Evolutionary conservation across 2,329 filamentous ascomycete genomes (phyloP), one percentile per base, ranked within the genome.

Genomic region (Ophiostoma sp.): DNA sequence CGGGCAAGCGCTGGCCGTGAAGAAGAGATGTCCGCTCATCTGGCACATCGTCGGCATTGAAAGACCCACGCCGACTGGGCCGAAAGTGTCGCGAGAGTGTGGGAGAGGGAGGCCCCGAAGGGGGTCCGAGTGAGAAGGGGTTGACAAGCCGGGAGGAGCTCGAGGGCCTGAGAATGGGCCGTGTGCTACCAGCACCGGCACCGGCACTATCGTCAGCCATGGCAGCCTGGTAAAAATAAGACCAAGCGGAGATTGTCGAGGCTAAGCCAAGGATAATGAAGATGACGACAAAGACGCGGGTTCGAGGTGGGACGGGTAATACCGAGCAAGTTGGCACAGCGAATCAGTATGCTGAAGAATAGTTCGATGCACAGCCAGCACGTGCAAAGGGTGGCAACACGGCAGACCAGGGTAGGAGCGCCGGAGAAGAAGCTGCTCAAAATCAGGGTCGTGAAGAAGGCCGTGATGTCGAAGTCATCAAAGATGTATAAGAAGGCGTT

Each of bases 1-100:
- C 63, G 11, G 74, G 70, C 14, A 74, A 70, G 11, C 74, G 68
- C 18, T 70, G 71, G 18, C 70, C 67, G 47, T 70, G 70, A 16
- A 77, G 71, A 7, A 77, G 73, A 14, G 74, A 68, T 12, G 76
- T 73, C 18, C 75, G 73, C 72, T 77, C 76, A 71, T 77, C 76
- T 5, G 74, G 72, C 18, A 52, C 72, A 71, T 9, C 68, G 49
- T 65, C 73, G 67, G 67, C 73, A 72, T 71, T 70, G 67, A 55
- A 52, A 64, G 72, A 67, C 52, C 68, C 71, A 38, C 67, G 74
- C 12, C 75, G 73, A 64, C 76, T 74, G 62, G 68, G 62, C 49
- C 69, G 69, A 27, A 69, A 62, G 42, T 69, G 68, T 4, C 71
- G 71, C 2, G 70, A 67, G 12, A 70, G 64, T n/a, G 74, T 74